A percentile compares a stretch with the other conserved stretches of the same genome.
Conservation (phyloP, 139 green algal genomes). For the Ulvella scutata region DNA sequence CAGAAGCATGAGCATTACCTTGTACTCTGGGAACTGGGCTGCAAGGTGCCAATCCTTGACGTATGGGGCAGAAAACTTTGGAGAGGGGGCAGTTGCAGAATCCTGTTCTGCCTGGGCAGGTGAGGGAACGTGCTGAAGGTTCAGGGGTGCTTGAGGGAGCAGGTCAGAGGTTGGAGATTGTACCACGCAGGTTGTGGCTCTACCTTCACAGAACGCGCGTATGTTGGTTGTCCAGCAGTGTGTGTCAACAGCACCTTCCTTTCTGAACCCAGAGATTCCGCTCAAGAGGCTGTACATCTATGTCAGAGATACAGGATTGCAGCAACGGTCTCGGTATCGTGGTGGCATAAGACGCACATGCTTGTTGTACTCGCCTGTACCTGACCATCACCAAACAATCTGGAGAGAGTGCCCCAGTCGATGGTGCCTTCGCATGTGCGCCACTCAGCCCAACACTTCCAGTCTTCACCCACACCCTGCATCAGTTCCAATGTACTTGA, state of each 20-base stretch:
- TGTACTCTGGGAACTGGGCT: conserved; percentile 36
- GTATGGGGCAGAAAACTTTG: conserved; percentile 29
- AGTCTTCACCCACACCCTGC: conserved; percentile 24
- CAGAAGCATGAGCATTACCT: too few species aligned
- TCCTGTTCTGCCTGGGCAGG: background rate
- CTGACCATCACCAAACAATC: too few species aligned
- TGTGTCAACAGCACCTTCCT: conserved; percentile 15
- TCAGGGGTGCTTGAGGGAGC: background rate
- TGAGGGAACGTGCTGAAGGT: background rate
- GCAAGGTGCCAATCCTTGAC: conserved; percentile 85
- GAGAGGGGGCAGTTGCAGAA: too few species aligned
- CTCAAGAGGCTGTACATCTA: too few species aligned
- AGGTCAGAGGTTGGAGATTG: background rate
- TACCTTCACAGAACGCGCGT: background rate
- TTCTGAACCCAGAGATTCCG: too few species aligned
- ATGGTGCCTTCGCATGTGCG: conserved; percentile 10
- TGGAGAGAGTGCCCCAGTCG: conserved; percentile 19
- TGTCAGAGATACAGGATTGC: too few species aligned
- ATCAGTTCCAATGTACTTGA: background rate
- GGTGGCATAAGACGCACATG: too few species aligned
- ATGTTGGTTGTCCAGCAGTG: background rate
- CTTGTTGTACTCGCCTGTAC: too few species aligned
- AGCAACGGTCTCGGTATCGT: too few species aligned
- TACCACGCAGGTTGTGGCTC: background rate
- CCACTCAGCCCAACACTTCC: conserved; percentile 26